Base-by-base conservation (phyloP, 2,329 filamentous ascomycete species). In the Exophiala phaeomuriformis region DNA sequence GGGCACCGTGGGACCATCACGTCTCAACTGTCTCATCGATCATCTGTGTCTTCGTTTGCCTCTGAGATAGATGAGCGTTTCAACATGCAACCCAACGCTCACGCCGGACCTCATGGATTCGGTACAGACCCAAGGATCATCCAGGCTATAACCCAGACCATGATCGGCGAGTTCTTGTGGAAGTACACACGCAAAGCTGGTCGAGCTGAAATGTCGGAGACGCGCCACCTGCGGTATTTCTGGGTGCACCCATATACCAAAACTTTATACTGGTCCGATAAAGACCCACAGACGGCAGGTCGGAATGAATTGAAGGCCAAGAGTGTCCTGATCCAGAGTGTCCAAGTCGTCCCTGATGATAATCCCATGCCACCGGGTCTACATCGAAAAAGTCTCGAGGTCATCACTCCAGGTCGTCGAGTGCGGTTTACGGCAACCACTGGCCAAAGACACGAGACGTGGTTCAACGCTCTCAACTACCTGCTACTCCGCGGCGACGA, bases 111-210 rank as follows among this genome's bases (percentile, higher is more conserved):
- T 4, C 71, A 75, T 44, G 84, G 84, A 9, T 79, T 93, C 56
- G 80, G 81, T 59, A 95, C 90, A 3, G 93, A 98, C 72, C 91
- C 91, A 58, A 87, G 91, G 64, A 96, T 98, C 90, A 97, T 98
- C 63, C 90, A 96, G 73, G 93, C 93, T 46, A 96, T 98, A 61
- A 98, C 93, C 1, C 91, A 98, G 71, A 97, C 93, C 12, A 98
- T 98, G 93, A 97, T 98, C 66, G 93, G 93, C 52, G 93, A 98
- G 69, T 97, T 91, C 69, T 77, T 98, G 39, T 98, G 93, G 93
- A 98, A 98, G 70, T 98, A 98, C 71, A 98, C 93, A 0, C 86
- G 93, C 64, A 95, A 93, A 74, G 79, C 90, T 55, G 90, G 90
- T n/a, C 85, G 91, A 28, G 86, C 84, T 51, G 87, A 90, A 59